A percentile compares a stretch with the other conserved stretches of the same genome.
Conservation (phyloP, 108 stramenopile species). For the Cyclotella cryptica region DNA sequence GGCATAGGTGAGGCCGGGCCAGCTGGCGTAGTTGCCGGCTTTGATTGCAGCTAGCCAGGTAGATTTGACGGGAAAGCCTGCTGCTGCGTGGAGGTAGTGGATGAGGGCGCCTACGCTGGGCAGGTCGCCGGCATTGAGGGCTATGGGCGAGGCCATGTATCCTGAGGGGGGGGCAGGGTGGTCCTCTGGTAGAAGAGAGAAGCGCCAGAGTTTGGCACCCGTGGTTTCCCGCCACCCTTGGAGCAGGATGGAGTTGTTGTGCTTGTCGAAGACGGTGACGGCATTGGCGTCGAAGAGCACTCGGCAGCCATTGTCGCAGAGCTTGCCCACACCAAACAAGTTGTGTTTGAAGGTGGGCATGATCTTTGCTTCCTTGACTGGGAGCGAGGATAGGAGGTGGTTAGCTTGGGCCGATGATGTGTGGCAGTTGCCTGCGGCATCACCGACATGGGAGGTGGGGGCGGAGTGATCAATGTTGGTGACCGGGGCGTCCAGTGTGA, state of each 20-base stretch:
- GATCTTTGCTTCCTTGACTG: not conserved
- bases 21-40: constrained; percentile 18
- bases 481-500: not conserved
- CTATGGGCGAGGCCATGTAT: too few species aligned
- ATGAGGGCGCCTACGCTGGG: constrained; percentile 15
- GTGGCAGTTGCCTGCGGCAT: not conserved
- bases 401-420: not conserved
- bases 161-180: not conserved
- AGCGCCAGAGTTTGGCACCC: constrained; percentile 6
- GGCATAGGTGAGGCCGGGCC: constrained; percentile 18
- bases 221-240: constrained; percentile 11
- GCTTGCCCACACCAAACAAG: constrained; percentile 4
- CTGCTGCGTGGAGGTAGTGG: constrained; percentile 13
- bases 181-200: not conserved
- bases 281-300: not conserved
- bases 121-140: constrained; percentile 6
- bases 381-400: not conserved
- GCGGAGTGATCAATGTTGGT: not conserved
- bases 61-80: constrained; percentile 26
- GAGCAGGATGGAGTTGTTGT: not conserved
- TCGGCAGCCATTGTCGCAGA: not conserved
- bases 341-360: constrained; percentile 12
- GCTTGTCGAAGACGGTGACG: not conserved
- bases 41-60: constrained; percentile 34
- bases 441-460: not conserved